These are phyloP conservation scores for Ophiostoma pallidulum DNA, from an alignment of 2,329 filamentous ascomycete species.

Conservation along the genomic window DNA sequence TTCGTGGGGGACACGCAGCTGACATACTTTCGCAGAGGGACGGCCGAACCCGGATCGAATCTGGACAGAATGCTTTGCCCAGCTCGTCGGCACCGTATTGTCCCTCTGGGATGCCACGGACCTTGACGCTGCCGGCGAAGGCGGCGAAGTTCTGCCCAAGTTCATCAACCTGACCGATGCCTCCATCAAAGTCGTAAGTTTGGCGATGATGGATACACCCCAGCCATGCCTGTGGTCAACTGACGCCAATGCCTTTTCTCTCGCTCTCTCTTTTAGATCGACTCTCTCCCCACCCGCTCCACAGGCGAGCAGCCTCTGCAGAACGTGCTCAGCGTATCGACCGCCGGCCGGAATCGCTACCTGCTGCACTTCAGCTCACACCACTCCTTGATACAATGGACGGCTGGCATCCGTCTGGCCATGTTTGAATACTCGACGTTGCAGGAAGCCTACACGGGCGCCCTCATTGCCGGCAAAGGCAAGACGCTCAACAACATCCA, in stretches of 20 bases:
- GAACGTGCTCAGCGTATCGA: constrained; percentile 92
- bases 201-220: no score
- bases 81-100: constrained; percentile 87
- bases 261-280: constrained; percentile 50
- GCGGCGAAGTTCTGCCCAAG: constrained; percentile 44
- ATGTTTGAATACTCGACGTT: constrained; percentile 91
- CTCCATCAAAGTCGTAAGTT: constrained; percentile 86
- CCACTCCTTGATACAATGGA: constrained; percentile 91
- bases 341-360: constrained; percentile 90
- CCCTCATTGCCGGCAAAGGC: constrained; percentile 89
- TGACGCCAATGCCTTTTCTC: background rate
- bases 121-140: constrained; percentile 75
- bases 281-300: constrained; percentile 79
- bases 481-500: constrained; percentile 84
- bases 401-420: constrained; percentile 80
- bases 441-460: constrained; percentile 94
- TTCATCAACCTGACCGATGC: constrained; percentile 98
- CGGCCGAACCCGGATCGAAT: constrained; percentile 75
- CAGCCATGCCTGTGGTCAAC: background rate
- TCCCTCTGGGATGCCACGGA: constrained; percentile 94
- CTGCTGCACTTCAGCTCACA: constrained; percentile 93
- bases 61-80: constrained; percentile 96
- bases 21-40: constrained; percentile 52
- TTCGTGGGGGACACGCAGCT: constrained; percentile 19
- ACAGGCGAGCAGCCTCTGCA: constrained; percentile 69